These are phyloP conservation scores for Aquanectria penicillioides DNA, from an alignment of 2,329 filamentous ascomycete species.

Conservation along the genomic window DNA sequence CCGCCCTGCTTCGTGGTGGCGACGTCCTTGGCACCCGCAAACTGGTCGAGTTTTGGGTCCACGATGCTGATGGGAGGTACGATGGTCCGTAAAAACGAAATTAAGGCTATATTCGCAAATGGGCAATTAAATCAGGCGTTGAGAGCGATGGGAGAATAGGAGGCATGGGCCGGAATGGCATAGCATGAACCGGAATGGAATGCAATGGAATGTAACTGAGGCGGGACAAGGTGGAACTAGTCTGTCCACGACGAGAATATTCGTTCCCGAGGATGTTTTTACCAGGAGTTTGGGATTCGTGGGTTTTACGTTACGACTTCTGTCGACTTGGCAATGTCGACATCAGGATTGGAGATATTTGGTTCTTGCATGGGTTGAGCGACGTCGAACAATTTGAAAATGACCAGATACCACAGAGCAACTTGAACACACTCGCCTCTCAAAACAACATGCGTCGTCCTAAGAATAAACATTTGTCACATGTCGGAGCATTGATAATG, in stretches of 20 bases:
- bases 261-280: constrained; percentile 1
- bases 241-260: neutral
- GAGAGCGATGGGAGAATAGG: neutral
- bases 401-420: constrained; percentile 23
- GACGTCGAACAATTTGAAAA: constrained; percentile 19
- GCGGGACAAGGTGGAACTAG: neutral
- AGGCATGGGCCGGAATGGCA: neutral
- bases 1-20: constrained; percentile 73
- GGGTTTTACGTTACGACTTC: constrained; percentile 10
- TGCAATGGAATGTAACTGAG: neutral
- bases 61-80: constrained; percentile 49
- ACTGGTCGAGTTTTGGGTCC: constrained; percentile 77
- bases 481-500: no score
- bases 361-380: constrained; percentile 18
- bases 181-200: neutral
- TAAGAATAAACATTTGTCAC: no score
- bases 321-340: constrained; percentile 12
- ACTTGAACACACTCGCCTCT: neutral
- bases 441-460: neutral
- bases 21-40: constrained; percentile 74
- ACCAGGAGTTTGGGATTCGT: constrained; percentile 32
- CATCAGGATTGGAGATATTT: constrained; percentile 21
- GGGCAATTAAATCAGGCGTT: neutral
- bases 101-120: neutral
- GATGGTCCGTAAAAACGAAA: constrained; percentile 44